Evolutionary conservation across 495 filamentous ascomycete genomes (phyloP).

Genomic region (Penicillium daleae): DNA sequence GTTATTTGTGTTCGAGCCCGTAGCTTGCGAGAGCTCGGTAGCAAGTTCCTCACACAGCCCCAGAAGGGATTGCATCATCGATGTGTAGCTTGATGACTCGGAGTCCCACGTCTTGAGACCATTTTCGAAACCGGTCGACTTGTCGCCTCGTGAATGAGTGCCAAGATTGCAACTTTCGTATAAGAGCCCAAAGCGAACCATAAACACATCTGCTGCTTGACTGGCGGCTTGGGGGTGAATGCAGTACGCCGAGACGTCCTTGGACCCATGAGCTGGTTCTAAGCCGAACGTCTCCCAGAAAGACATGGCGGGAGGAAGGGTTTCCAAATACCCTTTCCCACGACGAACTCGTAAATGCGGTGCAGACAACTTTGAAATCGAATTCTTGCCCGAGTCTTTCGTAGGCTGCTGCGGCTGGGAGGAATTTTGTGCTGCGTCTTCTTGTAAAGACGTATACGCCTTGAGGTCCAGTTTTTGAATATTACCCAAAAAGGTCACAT

Average conservation of each 20-base stretch:
- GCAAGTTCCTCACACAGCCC: slow-evolving; percentile 48
- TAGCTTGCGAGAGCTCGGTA: slow-evolving; percentile 49
- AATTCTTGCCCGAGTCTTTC: slow-evolving; percentile 33
- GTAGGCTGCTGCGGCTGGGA: slow-evolving; percentile 27
- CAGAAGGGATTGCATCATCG: slow-evolving; percentile 43
- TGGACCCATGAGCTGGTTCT: slow-evolving; percentile 73
- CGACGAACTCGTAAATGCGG: slow-evolving; percentile 81
- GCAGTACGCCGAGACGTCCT: slow-evolving; percentile 79
- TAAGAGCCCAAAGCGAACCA: slow-evolving; percentile 68
- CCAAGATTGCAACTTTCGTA: slow-evolving; percentile 86
- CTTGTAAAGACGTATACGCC: slow-evolving; percentile 41
- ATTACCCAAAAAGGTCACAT: slow-evolving; percentile 34
- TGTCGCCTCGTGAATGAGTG: slow-evolving; percentile 61
- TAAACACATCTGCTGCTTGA: slow-evolving; percentile 66
- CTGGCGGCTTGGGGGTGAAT: slow-evolving; percentile 68
- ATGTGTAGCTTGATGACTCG: slow-evolving; percentile 36
- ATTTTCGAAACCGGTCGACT: slow-evolving; percentile 53
- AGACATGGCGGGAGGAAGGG: slow-evolving; percentile 74
- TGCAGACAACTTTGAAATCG: slow-evolving; percentile 46
- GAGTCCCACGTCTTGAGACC: slow-evolving; percentile 62
- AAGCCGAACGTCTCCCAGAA: slow-evolving; percentile 95
- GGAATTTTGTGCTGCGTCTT: slow-evolving; percentile 26
- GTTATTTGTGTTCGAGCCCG: slow-evolving; percentile 55
- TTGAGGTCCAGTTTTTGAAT: slow-evolving; percentile 44
- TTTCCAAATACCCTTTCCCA: slow-evolving; percentile 70